These are phyloP conservation scores for Tylopilus vinaceipallidus DNA, from an alignment of 768 basidiomycete species.

Conservation along the genomic window DNA sequence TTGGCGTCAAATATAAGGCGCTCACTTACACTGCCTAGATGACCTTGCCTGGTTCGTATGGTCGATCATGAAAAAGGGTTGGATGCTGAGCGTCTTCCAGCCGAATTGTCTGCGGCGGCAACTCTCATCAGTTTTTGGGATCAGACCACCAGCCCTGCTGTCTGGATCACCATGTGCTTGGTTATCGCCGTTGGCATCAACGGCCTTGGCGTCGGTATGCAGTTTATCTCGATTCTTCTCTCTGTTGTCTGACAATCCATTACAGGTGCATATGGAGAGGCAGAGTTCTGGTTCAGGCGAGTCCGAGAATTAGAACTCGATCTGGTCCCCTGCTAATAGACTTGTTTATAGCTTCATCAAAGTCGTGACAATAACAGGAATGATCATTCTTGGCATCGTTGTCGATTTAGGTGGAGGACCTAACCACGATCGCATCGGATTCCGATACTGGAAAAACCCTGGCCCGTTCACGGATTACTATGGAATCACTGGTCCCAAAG, in stretches of 20 bases:
- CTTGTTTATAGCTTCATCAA: conserved; percentile 43
- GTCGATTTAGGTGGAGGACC: conserved; percentile 56
- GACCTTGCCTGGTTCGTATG: conserved; percentile 25
- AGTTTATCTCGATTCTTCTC: not conserved
- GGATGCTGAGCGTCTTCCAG: conserved; percentile 20
- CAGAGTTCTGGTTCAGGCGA: conserved; percentile 48
- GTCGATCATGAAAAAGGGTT: not conserved
- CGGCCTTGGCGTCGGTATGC: conserved; percentile 38
- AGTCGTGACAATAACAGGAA: conserved; percentile 45
- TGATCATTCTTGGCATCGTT: conserved; percentile 47
- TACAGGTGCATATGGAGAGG: conserved; percentile 42
- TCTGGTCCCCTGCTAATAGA: not conserved
- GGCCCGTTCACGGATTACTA: conserved; percentile 53
- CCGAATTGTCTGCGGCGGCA: conserved; percentile 50
- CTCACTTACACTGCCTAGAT: conserved; percentile 14
- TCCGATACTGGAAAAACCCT: conserved; percentile 49
- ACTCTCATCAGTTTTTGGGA: conserved; percentile 52
- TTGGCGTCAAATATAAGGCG: not conserved
- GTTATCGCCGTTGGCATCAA: conserved; percentile 50
- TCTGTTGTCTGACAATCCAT: not conserved
- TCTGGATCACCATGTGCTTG: conserved; percentile 53
- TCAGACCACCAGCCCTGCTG: conserved; percentile 38
- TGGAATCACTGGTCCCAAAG: conserved; percentile 40
- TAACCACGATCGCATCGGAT: conserved; percentile 48
- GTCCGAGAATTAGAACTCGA: not conserved